phyloP scores from a whole-genome alignment of 2,329 filamentous ascomycete genomes.

The Alternaria hordeiaustralica region DNA sequence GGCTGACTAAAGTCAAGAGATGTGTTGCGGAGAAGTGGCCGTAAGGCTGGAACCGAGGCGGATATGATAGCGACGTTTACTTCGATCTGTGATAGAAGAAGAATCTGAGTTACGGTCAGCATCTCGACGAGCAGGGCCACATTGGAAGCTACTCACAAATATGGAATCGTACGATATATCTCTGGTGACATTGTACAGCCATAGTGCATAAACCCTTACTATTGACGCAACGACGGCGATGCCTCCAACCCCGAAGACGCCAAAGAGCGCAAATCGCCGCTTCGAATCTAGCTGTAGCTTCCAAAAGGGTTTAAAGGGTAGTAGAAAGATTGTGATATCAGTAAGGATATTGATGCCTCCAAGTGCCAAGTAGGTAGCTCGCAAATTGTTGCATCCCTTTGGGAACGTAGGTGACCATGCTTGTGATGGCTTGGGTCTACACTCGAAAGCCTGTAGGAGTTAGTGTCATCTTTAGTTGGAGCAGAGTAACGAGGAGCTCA shows the following conservation, averaged over 20 bases:
- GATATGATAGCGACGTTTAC: conserved; percentile 51
- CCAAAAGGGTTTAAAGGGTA: conserved; percentile 23
- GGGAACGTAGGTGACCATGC: conserved; percentile 28
- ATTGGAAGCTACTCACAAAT: conserved; percentile 8
- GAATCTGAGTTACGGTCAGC: conserved; percentile 15
- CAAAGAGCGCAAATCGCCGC: conserved; percentile 12
- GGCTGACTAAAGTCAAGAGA: neutral
- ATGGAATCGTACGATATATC: conserved; percentile 25
- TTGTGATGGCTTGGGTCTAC: conserved; percentile 12
- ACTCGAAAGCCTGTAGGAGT: conserved; percentile 26
- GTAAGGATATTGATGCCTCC: conserved; percentile 27
- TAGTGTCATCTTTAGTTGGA: neutral
- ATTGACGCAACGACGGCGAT: conserved; percentile 29
- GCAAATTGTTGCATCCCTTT: conserved; percentile 27
- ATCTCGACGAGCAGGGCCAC: neutral
- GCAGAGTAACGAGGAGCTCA: neutral
- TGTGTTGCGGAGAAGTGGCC: conserved; percentile 39
- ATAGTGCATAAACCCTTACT: conserved; percentile 25
- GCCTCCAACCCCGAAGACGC: conserved; percentile 24
- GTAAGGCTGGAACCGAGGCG: conserved; percentile 48
- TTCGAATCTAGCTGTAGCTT: neutral
- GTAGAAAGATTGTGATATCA: conserved; percentile 22
- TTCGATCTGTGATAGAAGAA: conserved; percentile 51
- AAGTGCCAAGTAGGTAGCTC: conserved; percentile 23
- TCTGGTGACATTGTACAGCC: conserved; percentile 23